A percentile compares a stretch with the other conserved stretches of the same genome.
These are phyloP conservation scores for Arachnomyces sp. DNA, from an alignment of 2,329 filamentous ascomycete species.

Conservation along the genomic window DNA sequence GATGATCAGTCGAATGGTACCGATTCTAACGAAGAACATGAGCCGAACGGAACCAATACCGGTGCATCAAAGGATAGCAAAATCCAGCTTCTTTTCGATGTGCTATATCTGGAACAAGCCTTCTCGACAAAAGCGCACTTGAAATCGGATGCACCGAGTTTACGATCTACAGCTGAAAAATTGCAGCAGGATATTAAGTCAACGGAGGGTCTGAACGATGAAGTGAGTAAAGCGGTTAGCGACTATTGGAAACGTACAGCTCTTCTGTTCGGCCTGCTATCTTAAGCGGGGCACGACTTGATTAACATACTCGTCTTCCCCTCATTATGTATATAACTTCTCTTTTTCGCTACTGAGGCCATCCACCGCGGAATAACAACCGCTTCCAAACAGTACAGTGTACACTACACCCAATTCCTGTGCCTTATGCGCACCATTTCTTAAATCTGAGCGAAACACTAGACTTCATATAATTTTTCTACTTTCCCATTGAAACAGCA, in stretches of 20 bases:
- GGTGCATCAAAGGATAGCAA: constrained; percentile 12
- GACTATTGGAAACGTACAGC: constrained; percentile 80
- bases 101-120: constrained; percentile 24
- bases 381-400: too few relatives aligned
- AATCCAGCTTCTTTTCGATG: constrained; percentile 32
- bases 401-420: too few relatives aligned
- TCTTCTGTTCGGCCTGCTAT: constrained; percentile 71
- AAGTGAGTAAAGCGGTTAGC: constrained; percentile 53
- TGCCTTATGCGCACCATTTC: too few relatives aligned
- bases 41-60: constrained; percentile 2
- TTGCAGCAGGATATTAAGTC: constrained; percentile 41
- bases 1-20: neutral
- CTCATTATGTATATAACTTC: too few relatives aligned
- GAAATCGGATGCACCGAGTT: neutral
- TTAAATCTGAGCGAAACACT: neutral
- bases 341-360: too few relatives aligned
- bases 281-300: constrained; percentile 9
- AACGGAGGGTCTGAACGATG: constrained; percentile 42
- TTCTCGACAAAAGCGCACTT: constrained; percentile 9
- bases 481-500: too few relatives aligned
- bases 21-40: constrained; percentile 1
- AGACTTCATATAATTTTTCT: too few relatives aligned
- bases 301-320: too few relatives aligned
- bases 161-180: constrained; percentile 20
- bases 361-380: too few relatives aligned